Base-by-base conservation (phyloP, 306 rosid genomes). In the Prunus dulcis region DNA sequence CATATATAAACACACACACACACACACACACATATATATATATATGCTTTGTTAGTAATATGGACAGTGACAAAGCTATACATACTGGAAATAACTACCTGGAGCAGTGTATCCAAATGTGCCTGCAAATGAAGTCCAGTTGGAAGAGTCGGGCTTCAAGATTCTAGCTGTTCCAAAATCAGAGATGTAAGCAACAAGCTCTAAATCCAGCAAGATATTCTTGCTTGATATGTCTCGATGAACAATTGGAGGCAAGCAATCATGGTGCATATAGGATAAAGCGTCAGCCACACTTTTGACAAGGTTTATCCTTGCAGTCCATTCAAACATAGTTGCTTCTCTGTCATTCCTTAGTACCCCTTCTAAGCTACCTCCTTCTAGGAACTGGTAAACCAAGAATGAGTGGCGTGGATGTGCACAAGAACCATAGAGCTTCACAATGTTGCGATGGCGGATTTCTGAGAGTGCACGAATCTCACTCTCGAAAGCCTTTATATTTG, bases 101-200 rank as follows among this genome's bases (percentile, higher is more conserved):
- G 75, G 77, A 58, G 84, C 77, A 20, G 71, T 19, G 70, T 80
- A 80, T 46, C 80, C 83, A 6, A 76, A 57, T 22, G 80, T 78
- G 56, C 77, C 76, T 13, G 47, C 65, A 71, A 78, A 47, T 34
- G 63, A 30, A 58, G 82, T 70, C 77, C 45, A 30, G 63, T 34
- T 71, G 0, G 43, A 61, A 20, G 77, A 32, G 14, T 51, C 49
- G 6, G 46, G 77, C 27, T 61, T 71, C 22, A 78, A 71, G 64
- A 78, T 19, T 65, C 13, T 78, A 9, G 76, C 64, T 62, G 71
- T 71, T 4, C 76, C 76, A 25, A 70, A 76, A 25, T 76, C 81
- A 0, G 76, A 78, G 4, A 78, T 50, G 3, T 30, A 49, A 15
- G 64, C 76, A 8, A 5, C 11, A 15, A 30, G 15, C 23, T 69